Evolutionary conservation across 2,329 filamentous ascomycete genomes (phyloP).

Genomic region (Phyllosticta citrichinensis): DNA sequence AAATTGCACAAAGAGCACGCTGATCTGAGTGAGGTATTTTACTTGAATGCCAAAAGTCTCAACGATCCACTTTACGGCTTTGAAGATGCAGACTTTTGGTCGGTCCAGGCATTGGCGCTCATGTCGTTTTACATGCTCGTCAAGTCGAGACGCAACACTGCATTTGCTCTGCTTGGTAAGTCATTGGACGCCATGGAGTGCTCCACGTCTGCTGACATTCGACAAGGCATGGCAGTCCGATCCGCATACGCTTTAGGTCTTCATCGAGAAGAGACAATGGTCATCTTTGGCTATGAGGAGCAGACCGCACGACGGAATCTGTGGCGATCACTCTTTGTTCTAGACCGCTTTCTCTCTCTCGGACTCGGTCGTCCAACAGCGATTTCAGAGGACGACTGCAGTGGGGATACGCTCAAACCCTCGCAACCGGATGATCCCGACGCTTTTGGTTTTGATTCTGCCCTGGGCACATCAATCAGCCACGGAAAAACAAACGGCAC

Average conservation of each 20-base stretch:
- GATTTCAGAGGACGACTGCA: slow-evolving; percentile 54
- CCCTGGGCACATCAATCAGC: slow-evolving; percentile 16
- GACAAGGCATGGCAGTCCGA: slow-evolving; percentile 50
- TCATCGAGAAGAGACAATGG: slow-evolving; percentile 50
- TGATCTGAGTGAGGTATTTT: slow-evolving; percentile 53
- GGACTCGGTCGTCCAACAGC: slow-evolving; percentile 52
- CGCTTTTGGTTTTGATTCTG: slow-evolving; percentile 21
- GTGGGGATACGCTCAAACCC: slow-evolving; percentile 35
- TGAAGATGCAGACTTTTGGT: slow-evolving; percentile 55
- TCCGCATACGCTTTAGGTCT: slow-evolving; percentile 54
- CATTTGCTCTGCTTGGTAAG: slow-evolving; percentile 52
- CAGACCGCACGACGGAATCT: slow-evolving; percentile 45
- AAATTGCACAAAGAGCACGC: slow-evolving; percentile 39
- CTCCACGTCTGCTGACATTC: not conserved
- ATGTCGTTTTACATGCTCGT: slow-evolving; percentile 56
- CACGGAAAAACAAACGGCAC: slow-evolving; percentile 27
- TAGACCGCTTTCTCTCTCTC: slow-evolving; percentile 54
- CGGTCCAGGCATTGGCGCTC: slow-evolving; percentile 51
- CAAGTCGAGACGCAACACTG: slow-evolving; percentile 52
- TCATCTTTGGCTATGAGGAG: slow-evolving; percentile 41
- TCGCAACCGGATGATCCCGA: slow-evolving; percentile 11
- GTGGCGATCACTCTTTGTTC: slow-evolving; percentile 55
- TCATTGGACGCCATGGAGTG: not conserved
- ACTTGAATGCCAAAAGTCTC: slow-evolving; percentile 47
- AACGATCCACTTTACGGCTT: slow-evolving; percentile 40